A percentile compares a stretch with the other conserved stretches of the same genome.
phyloP scores from a whole-genome alignment of 108 stramenopile species.

The Skeletonema tropicum region DNA sequence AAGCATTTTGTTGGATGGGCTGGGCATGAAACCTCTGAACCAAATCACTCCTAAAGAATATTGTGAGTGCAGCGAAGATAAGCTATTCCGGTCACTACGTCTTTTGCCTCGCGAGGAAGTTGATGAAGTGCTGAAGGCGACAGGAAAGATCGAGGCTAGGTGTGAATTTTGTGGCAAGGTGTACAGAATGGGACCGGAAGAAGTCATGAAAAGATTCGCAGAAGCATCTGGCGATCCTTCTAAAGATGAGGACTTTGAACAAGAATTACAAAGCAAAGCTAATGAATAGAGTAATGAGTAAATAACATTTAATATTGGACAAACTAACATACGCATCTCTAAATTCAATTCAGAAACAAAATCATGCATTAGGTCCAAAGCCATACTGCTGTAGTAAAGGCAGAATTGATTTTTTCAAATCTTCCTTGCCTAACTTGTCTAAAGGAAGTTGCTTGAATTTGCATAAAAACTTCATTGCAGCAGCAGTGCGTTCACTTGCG shows the following conservation, averaged over 20 bases:
- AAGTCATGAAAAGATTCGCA: conserved; percentile 63
- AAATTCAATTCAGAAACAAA: conserved; percentile 6
- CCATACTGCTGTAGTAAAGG: conserved; percentile 39
- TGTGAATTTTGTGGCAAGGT: conserved; percentile 88
- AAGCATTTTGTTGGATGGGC: conserved; percentile 73
- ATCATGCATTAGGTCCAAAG: conserved; percentile 4
- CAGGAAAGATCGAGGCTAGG: conserved; percentile 81
- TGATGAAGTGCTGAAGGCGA: conserved; percentile 67
- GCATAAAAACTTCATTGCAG: conserved; percentile 45
- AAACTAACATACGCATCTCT: neutral
- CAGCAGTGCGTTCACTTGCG: conserved; percentile 31
- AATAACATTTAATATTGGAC: neutral
- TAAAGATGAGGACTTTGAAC: conserved; percentile 50
- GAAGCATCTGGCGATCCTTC: conserved; percentile 76
- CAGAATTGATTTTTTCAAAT: conserved; percentile 12
- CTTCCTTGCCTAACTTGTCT: conserved; percentile 27
- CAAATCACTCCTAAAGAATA: conserved; percentile 61
- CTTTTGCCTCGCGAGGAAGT: conserved; percentile 79
- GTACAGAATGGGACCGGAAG: conserved; percentile 74
- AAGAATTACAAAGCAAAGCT: neutral
- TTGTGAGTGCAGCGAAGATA: conserved; percentile 78
- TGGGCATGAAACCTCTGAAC: conserved; percentile 75
- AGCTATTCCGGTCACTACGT: conserved; percentile 75
- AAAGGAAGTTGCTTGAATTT: conserved; percentile 41
- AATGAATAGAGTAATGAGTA: neutral